A percentile compares a stretch with the other conserved stretches of the same genome.
Evolutionary conservation across 441 rosid species (phyloP).

Genomic region (Euphorbia celastroides): DNA sequence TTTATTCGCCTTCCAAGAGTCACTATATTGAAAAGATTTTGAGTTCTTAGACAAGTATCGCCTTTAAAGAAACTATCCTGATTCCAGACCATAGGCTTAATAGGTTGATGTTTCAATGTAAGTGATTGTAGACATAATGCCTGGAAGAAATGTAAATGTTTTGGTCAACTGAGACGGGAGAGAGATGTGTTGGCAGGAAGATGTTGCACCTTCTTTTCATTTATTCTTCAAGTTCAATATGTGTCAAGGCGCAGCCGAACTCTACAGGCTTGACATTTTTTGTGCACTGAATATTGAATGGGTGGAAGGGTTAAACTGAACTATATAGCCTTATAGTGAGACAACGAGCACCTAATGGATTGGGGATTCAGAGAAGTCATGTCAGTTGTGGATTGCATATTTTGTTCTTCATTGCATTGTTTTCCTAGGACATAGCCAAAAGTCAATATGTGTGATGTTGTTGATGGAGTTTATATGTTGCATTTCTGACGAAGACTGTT

Average conservation of each 20-base stretch:
- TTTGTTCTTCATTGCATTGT: background rate
- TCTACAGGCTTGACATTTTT: background rate
- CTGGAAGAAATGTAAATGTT: background rate
- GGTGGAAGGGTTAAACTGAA: background rate
- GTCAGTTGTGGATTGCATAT: background rate
- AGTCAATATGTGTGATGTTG: background rate
- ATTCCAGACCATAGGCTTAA: background rate
- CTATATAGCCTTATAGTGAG: background rate
- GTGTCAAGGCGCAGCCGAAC: background rate
- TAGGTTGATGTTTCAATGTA: conserved; percentile 1
- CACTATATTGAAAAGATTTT: background rate
- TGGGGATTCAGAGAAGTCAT: background rate
- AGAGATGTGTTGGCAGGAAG: background rate
- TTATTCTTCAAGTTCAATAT: background rate
- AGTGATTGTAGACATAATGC: background rate
- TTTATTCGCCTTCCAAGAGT: background rate
- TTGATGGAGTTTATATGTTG: background rate
- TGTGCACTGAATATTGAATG: background rate
- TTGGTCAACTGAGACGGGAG: background rate
- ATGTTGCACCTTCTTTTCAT: background rate
- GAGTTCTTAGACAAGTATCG: background rate
- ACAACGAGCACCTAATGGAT: background rate
- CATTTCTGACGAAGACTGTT: background rate
- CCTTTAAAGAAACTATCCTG: background rate
- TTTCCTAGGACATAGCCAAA: background rate